Conservation (phyloP, 805 yeast species). For the Cyberlindnera euphorbiae region DNA sequence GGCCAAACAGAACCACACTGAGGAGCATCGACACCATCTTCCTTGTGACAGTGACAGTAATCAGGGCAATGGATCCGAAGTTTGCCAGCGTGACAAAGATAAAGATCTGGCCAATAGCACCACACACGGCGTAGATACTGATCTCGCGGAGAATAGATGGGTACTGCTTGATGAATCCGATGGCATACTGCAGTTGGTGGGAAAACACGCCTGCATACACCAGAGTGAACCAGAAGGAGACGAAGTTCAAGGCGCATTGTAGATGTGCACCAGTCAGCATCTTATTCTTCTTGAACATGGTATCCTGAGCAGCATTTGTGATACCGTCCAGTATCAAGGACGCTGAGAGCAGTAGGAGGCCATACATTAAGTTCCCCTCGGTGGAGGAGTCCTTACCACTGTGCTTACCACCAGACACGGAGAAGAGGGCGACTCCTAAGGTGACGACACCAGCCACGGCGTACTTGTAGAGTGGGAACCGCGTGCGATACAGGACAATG, state of each 20-base stretch:
- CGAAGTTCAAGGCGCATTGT: conserved; percentile 66
- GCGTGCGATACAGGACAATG: conserved; percentile 58
- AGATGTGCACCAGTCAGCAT: conserved; percentile 77
- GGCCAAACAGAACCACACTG: conserved; percentile 86
- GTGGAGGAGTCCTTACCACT: too few relatives aligned
- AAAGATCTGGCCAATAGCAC: conserved; percentile 92
- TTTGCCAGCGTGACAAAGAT: conserved; percentile 78
- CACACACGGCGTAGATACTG: conserved; percentile 64
- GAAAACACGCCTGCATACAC: conserved; percentile 40
- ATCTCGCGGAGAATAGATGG: conserved; percentile 58
- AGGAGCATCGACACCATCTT: conserved; percentile 94
- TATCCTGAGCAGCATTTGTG: conserved; percentile 91
- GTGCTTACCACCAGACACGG: conserved; percentile 33
- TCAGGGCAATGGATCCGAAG: conserved; percentile 79
- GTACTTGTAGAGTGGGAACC: conserved; percentile 73
- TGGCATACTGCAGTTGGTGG: conserved; percentile 46
- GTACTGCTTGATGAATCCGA: conserved; percentile 42
- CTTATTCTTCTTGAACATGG: conserved; percentile 51
- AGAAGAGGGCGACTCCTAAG: conserved; percentile 75
- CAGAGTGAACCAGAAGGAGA: conserved; percentile 42
- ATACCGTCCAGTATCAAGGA: conserved; percentile 85
- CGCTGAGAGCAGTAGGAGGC: conserved; percentile 50
- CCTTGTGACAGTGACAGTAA: conserved; percentile 93
- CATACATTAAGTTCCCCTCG: conserved; percentile 45
- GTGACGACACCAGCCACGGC: conserved; percentile 77